A percentile compares a stretch with the other conserved stretches of the same genome.
Evolutionary conservation across 2,329 filamentous ascomycete species (phyloP).

Genomic region (Cladosporium sp.): DNA sequence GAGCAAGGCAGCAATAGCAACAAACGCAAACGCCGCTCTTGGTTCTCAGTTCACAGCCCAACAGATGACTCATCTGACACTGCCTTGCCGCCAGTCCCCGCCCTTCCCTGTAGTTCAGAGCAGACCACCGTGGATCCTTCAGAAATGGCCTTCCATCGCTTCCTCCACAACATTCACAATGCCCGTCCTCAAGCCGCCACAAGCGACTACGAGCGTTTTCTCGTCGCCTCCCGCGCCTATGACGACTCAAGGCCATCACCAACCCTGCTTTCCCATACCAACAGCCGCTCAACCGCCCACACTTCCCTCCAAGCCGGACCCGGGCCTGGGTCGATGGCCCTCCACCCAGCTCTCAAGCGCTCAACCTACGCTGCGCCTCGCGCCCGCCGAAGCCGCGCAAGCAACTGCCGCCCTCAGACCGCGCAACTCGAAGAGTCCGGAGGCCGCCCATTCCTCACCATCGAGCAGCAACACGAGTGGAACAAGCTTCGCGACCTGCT

Average conservation of each 20-base stretch:
- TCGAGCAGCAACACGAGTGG: constrained; percentile 8
- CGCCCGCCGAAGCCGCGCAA: neutral
- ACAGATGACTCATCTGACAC: neutral
- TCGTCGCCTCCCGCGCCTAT: constrained; percentile 9
- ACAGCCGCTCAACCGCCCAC: neutral
- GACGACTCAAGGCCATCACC: constrained; percentile 7
- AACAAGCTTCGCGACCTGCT: constrained; percentile 2
- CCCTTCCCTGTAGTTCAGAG: neutral
- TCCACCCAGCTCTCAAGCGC: neutral
- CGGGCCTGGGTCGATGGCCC: neutral
- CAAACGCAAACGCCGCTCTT: constrained; percentile 11
- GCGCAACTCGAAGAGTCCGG: neutral
- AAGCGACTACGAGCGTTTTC: constrained; percentile 8
- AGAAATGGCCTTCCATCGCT: constrained; percentile 5
- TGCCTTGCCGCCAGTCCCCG: constrained; percentile 1
- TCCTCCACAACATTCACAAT: constrained; percentile 10
- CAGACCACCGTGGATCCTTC: neutral
- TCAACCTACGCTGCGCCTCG: neutral
- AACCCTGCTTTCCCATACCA: neutral
- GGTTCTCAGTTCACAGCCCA: constrained; percentile 8
- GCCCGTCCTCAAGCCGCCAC: neutral
- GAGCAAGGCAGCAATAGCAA: neutral
- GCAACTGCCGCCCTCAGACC: constrained; percentile 1
- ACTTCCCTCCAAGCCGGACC: neutral
- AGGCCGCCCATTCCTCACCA: neutral